These are phyloP conservation scores for Eucalyptus virginea DNA, from an alignment of 345 rosid genomes.

Conservation along the genomic window DNA sequence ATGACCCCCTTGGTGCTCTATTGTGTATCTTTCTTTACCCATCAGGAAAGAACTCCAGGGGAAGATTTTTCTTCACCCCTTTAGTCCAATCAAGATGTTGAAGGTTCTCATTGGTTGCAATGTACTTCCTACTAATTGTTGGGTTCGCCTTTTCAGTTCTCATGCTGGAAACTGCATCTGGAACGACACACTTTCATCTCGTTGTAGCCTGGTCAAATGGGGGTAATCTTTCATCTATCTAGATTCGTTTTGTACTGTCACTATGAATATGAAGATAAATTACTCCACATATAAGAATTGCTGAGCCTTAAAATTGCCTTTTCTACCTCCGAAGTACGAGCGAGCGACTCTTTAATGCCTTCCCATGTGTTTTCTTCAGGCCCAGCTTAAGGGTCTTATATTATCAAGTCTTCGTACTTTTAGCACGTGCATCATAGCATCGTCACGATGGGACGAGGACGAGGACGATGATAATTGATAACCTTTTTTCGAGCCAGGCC, in stretches of 20 bases:
- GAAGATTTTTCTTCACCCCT: background rate
- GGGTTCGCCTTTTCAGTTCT: background rate
- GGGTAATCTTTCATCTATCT: background rate
- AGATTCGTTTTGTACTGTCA: background rate
- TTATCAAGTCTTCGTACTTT: background rate
- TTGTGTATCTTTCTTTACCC: background rate
- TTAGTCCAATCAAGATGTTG: background rate
- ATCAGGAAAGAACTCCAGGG: background rate
- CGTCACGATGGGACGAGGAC: background rate
- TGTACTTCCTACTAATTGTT: background rate
- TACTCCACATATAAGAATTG: background rate
- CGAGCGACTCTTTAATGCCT: background rate
- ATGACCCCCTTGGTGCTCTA: background rate
- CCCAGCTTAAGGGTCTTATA: background rate
- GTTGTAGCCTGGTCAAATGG: background rate
- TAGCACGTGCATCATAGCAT: background rate
- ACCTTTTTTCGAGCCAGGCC: background rate
- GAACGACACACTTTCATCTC: background rate
- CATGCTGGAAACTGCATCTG: background rate
- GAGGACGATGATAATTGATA: background rate
- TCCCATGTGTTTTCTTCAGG: background rate
- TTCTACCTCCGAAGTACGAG: background rate
- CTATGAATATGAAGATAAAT: background rate
- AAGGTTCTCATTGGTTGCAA: background rate
- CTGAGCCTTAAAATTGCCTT: background rate